A percentile compares a stretch with the other conserved stretches of the same genome.
Conservation (phyloP, 331 rosid species). For the Malus hybrid region DNA sequence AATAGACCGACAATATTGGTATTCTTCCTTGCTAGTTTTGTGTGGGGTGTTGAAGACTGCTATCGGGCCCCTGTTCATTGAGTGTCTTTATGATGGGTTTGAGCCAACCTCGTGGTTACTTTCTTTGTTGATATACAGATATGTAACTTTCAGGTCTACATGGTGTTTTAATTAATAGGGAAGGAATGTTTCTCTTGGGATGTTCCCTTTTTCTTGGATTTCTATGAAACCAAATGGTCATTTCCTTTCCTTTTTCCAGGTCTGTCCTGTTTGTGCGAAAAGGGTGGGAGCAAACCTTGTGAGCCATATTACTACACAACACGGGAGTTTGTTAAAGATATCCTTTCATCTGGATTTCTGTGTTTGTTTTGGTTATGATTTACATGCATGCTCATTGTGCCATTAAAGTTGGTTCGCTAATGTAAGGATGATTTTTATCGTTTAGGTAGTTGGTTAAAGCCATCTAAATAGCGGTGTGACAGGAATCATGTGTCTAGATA, state of each 20-base stretch:
- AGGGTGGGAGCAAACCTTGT: slow-evolving; percentile 72
- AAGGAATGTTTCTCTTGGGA: not conserved
- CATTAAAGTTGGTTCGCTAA: not conserved
- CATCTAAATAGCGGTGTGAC: not conserved
- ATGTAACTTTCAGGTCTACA: not conserved
- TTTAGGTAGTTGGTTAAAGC: not conserved
- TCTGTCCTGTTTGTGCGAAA: slow-evolving; percentile 67
- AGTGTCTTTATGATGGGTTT: not conserved
- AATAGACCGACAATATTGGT: not conserved
- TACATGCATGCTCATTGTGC: not conserved
- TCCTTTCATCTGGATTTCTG: slow-evolving; percentile 34
- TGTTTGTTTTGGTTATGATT: not conserved
- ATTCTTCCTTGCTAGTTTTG: not conserved
- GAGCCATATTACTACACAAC: slow-evolving; percentile 68
- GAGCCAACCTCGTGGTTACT: not conserved
- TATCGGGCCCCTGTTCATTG: no score
- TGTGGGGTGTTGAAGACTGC: not conserved
- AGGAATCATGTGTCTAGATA: not conserved
- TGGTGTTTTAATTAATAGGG: not conserved
- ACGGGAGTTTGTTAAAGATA: slow-evolving; percentile 75
- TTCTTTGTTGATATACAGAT: not conserved
- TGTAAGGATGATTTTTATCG: not conserved
- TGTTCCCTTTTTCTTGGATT: not conserved
- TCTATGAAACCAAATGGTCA: not conserved
- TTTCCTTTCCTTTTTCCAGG: slow-evolving; percentile 36